Evolutionary conservation across 495 filamentous ascomycete species (phyloP).

Genomic region (Sordaria brevicollis): DNA sequence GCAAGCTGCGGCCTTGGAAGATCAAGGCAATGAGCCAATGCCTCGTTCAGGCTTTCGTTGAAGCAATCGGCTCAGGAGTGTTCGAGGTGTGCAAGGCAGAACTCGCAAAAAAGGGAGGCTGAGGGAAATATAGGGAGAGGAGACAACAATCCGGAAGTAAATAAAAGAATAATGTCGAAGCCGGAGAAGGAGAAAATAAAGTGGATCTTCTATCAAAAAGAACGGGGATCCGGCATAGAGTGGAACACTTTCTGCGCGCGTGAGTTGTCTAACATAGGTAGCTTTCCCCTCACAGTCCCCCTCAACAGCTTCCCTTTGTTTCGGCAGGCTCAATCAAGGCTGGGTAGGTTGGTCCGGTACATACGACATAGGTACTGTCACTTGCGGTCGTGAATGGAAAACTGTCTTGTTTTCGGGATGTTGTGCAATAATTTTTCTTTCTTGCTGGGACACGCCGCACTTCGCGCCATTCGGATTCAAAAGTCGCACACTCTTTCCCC

Average conservation of each 20-base stretch:
- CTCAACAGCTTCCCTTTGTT: neutral
- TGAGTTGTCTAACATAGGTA: too few species aligned
- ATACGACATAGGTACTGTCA: neutral
- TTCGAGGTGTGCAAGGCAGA: neutral
- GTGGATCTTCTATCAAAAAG: neutral
- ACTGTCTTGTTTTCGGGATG: neutral
- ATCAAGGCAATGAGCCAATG: neutral
- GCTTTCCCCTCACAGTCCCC: neutral
- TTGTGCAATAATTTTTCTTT: neutral
- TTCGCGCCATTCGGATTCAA: neutral
- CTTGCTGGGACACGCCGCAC: neutral
- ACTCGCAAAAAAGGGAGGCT: neutral
- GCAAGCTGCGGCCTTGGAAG: neutral
- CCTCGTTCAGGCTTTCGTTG: neutral
- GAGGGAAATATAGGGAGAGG: neutral
- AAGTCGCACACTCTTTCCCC: neutral
- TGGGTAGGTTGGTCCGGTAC: neutral
- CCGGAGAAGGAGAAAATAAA: neutral
- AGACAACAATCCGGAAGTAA: neutral
- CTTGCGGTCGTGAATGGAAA: neutral
- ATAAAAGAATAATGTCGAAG: neutral
- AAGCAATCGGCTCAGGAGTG: neutral
- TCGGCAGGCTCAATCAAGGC: neutral
- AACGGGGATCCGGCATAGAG: neutral
- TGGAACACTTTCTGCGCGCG: neutral